Evolutionary conservation across 805 yeast species (phyloP), one percentile per base, ranked within the genome.

Genomic region (Torulaspora indica): DNA sequence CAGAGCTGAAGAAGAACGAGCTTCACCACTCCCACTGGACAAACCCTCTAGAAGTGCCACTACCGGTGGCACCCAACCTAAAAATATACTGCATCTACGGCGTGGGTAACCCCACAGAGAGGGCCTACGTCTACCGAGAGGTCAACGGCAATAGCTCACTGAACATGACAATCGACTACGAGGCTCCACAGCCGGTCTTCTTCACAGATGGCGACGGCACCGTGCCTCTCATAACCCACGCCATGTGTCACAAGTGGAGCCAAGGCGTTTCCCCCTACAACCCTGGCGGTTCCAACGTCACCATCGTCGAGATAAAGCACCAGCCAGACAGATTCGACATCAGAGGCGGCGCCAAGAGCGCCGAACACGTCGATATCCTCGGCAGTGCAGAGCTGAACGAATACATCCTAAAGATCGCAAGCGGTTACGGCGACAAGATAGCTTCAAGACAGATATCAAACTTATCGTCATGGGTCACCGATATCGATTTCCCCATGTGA

Each of bases 171-270:
- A 86, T 93, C 40, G 88, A 85, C 53, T 66, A 76, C 18, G 85
- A 77, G 8, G 72, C 75, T 32, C 71, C 67, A 4, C 71, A 75
- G 29, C 81, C 95, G 0, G 96, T 93, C 0, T 73, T 74, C 29
- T 72, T 87, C 58, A 82, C 95, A 1, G 95, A 93, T 60, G 98
- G 98, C 22, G 98, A 93, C 64, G 98, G 98, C 4, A 93, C 98
- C 0, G 85, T 93, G 4, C 87, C 96, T 2, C 57, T 93, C 15
- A 66, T 89, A 51, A 81, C 97, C 1, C 98, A 93, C 57, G 56
- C 87, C 1, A 86, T 89, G 79, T 87, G 96, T 60, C 96, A 93
- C 59, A 81, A 84, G 60, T 90, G 96, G 97, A 81, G 81, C 54
- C 77, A 78, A 42, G 76, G 74, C 2, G 56, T 69, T 17, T 72